Evolutionary conservation across 2,329 filamentous ascomycete genomes (phyloP).

Genomic region (Bipolaris bicolor): DNA sequence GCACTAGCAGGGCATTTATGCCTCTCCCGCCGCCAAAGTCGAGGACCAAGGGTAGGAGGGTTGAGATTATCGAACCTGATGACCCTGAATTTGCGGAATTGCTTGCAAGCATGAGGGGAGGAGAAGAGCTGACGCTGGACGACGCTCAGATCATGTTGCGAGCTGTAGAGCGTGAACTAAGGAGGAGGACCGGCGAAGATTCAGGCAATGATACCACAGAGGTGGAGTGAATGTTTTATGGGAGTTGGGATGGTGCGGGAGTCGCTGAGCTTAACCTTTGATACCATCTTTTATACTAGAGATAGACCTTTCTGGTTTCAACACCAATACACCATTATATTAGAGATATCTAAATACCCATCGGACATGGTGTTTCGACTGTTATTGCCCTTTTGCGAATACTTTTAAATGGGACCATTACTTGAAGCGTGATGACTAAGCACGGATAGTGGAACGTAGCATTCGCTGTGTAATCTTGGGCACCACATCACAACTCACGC

Average conservation of each 20-base stretch:
- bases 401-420: background rate
- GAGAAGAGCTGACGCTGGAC: constrained; percentile 22
- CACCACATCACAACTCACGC: constrained; percentile 2
- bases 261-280: constrained; percentile 21
- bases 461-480: constrained; percentile 6
- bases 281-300: constrained; percentile 23
- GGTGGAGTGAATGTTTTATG: constrained; percentile 7
- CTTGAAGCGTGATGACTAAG: constrained; percentile 19
- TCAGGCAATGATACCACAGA: constrained; percentile 8
- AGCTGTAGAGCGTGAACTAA: constrained; percentile 23
- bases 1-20: constrained; percentile 40
- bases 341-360: background rate
- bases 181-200: constrained; percentile 12
- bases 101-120: constrained; percentile 24
- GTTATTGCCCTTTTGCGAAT: background rate
- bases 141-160: constrained; percentile 29
- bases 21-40: constrained; percentile 21
- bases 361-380: background rate
- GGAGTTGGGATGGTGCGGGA: constrained; percentile 6
- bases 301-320: constrained; percentile 26
- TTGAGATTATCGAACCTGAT: constrained; percentile 27
- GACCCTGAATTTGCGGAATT: constrained; percentile 29
- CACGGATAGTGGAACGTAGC: constrained; percentile 13
- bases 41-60: constrained; percentile 15
- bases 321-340: constrained; percentile 15